Evolutionary conservation across 208 protist genomes (phyloP).

Genomic region (Trypanosoma lewisi): DNA sequence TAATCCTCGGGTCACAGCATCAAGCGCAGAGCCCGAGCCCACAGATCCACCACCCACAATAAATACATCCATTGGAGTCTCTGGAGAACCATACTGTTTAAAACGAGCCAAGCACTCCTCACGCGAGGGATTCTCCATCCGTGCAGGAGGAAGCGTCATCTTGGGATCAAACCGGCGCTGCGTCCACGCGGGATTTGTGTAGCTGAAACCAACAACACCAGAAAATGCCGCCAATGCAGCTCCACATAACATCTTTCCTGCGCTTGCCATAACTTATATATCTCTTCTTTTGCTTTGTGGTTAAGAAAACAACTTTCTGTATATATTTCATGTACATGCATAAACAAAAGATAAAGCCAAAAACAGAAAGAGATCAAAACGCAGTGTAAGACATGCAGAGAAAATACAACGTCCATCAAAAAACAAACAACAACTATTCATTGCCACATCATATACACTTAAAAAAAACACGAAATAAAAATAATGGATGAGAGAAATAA

Average conservation of each 20-base stretch:
- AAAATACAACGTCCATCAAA: no score
- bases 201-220: constrained; percentile 64
- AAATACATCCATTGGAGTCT: constrained; percentile 90
- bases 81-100: constrained; percentile 32
- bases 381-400: no score
- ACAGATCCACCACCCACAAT: constrained; percentile 96
- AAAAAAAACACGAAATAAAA: no score
- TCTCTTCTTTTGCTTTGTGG: no score
- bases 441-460: no score
- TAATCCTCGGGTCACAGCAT: constrained; percentile 92
- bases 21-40: constrained; percentile 91
- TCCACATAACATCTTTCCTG: constrained; percentile 45
- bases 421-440: no score
- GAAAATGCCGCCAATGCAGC: constrained; percentile 39
- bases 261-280: constrained; percentile 31
- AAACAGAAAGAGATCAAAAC: no score
- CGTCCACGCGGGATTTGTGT: constrained; percentile 79
- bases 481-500: no score
- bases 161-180: constrained; percentile 58
- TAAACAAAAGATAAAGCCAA: no score
- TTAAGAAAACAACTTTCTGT: background rate
- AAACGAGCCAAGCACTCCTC: constrained; percentile 56
- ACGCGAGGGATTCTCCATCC: constrained; percentile 46
- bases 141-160: constrained; percentile 40
- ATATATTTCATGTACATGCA: no score